Conservation (phyloP, 2,329 filamentous ascomycete species). For the Aspergillus japonicus region DNA sequence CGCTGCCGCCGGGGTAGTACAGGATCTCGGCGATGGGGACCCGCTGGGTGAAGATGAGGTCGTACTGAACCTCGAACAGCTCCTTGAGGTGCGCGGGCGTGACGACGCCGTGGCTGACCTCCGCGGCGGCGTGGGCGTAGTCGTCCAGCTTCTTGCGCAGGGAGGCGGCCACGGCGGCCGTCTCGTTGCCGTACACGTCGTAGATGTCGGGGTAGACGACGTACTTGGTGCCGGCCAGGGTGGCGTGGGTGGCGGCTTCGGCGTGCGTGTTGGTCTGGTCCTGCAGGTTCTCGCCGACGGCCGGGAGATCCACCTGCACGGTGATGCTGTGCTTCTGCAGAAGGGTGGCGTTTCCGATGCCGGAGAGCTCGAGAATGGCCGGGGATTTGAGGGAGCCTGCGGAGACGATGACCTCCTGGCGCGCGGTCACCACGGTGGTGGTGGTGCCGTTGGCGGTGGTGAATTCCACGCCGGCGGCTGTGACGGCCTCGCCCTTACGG, state of each 20-base stretch:
- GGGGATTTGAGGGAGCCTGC: slow-evolving; percentile 59
- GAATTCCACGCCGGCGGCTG: slow-evolving; percentile 31
- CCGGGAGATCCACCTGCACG: slow-evolving; percentile 31
- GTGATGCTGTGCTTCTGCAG: slow-evolving; percentile 28
- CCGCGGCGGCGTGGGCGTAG: slow-evolving; percentile 23
- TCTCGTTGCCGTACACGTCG: slow-evolving; percentile 8
- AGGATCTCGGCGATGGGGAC: slow-evolving; percentile 32
- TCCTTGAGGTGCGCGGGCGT: slow-evolving; percentile 23
- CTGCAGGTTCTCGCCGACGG: slow-evolving; percentile 47
- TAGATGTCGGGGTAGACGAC: slow-evolving; percentile 12
- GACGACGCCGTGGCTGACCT: slow-evolving; percentile 23
- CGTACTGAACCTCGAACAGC: slow-evolving; percentile 30
- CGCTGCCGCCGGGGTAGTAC: slow-evolving; percentile 15
- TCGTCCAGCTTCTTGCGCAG: slow-evolving; percentile 13
- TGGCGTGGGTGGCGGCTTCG: neutral
- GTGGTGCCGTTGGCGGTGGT: slow-evolving; percentile 24
- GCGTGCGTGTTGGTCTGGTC: slow-evolving; percentile 10
- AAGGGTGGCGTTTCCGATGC: slow-evolving; percentile 50
- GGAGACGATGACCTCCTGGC: slow-evolving; percentile 58
- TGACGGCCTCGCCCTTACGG: slow-evolving; percentile 19
- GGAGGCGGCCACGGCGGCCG: slow-evolving; percentile 4
- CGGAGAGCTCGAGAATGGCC: slow-evolving; percentile 59
- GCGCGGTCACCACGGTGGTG: slow-evolving; percentile 24
- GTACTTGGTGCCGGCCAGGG: slow-evolving; percentile 3
- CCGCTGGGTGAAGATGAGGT: slow-evolving; percentile 27